A percentile compares a stretch with the other conserved stretches of the same genome.
phyloP scores from a whole-genome alignment of 164 flowering plant species.

The Chimonanthus salicifolius region DNA sequence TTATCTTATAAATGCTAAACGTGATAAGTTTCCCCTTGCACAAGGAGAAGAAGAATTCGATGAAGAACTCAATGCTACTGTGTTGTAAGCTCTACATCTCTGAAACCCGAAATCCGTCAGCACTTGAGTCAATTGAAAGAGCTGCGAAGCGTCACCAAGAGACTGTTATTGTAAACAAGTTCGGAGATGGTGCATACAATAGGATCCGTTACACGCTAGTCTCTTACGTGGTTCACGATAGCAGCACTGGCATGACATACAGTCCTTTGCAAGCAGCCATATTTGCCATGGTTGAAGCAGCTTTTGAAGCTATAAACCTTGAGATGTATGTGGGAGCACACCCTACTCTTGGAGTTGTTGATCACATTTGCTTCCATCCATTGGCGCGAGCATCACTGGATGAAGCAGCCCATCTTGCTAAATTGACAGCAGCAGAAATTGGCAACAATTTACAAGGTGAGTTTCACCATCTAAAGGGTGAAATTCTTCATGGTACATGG shows the following conservation, averaged over 20 bases:
- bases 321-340: conserved; percentile 62
- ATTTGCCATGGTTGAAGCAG: conserved; percentile 56
- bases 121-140: conserved; percentile 52
- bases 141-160: conserved; percentile 46
- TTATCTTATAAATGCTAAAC: neutral
- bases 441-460: conserved; percentile 60
- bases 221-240: conserved; percentile 38
- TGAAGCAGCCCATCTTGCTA: conserved; percentile 68
- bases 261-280: conserved; percentile 53
- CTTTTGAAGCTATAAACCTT: conserved; percentile 48
- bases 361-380: conserved; percentile 69
- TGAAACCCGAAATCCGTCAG: conserved; percentile 49
- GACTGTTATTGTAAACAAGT: conserved; percentile 51
- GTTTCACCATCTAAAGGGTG: neutral
- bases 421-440: conserved; percentile 49
- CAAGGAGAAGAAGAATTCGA: neutral
- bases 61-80: conserved; percentile 36
- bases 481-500: neutral
- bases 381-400: conserved; percentile 61
- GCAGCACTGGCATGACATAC: conserved; percentile 26
- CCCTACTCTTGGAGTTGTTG: conserved; percentile 75
- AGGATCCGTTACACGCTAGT: conserved; percentile 56
- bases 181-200: conserved; percentile 57
- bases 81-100: conserved; percentile 72
- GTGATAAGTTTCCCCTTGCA: neutral